phyloP scores from a whole-genome alignment of 345 rosid genomes.

The Hibiscus mutabilis region DNA sequence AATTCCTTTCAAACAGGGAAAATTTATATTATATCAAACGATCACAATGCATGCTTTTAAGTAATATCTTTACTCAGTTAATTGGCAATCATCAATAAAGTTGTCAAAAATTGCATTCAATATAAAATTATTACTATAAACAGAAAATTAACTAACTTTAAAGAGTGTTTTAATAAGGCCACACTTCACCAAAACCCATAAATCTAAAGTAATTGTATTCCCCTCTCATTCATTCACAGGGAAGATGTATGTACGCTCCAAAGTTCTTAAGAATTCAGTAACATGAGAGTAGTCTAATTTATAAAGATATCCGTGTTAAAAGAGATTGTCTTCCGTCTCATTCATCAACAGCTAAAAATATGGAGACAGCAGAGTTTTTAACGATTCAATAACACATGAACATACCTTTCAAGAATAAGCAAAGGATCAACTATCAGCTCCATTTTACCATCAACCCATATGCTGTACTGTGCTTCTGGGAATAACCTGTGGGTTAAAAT shows the following conservation, averaged over 20 bases:
- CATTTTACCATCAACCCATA: constrained; percentile 99
- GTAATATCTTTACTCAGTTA: neutral
- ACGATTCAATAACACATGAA: neutral
- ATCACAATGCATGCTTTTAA: neutral
- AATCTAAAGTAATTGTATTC: neutral
- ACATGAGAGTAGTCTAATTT: constrained; percentile 29
- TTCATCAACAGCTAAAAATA: neutral
- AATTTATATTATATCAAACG: neutral
- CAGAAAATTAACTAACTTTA: neutral
- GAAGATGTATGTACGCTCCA: neutral
- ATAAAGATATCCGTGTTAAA: neutral
- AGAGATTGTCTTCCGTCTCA: neutral
- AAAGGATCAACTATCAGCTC: constrained; percentile 90
- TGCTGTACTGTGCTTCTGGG: constrained; percentile 89
- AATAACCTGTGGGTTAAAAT: constrained; percentile 95
- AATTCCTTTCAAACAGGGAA: neutral
- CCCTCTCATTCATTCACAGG: neutral
- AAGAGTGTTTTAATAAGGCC: neutral
- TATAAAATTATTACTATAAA: neutral
- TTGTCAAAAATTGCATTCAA: neutral
- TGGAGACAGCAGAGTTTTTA: neutral
- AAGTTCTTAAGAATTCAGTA: neutral
- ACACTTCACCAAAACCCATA: neutral
- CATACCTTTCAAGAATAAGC: constrained; percentile 83
- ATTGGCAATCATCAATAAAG: neutral